phyloP scores from a whole-genome alignment of 1,284 basidiomycete genomes.

The Lentinula novae-zelandiae region DNA sequence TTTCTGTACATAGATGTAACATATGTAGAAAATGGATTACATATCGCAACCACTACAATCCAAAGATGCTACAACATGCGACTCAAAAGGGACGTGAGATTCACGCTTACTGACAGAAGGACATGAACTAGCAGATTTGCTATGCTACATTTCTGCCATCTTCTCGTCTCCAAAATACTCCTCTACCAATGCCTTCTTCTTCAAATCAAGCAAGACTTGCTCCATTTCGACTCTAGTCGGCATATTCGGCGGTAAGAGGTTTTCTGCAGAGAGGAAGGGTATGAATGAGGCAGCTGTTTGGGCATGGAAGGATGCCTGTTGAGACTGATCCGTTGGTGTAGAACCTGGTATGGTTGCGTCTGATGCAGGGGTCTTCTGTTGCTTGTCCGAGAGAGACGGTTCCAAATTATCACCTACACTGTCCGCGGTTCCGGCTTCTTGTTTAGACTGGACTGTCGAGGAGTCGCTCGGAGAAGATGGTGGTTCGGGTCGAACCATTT shows the following conservation, averaged over 20 bases:
- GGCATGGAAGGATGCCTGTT: constrained; percentile 41
- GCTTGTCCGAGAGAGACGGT: constrained; percentile 38
- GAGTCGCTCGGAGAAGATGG: constrained; percentile 19
- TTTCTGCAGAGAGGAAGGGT: constrained; percentile 69
- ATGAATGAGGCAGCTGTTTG: constrained; percentile 67
- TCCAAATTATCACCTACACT: constrained; percentile 41
- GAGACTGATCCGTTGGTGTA: constrained; percentile 24
- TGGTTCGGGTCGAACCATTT: constrained; percentile 42
- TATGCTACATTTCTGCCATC: constrained; percentile 9
- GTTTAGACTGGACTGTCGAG: constrained; percentile 35
- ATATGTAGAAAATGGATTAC: too few species aligned
- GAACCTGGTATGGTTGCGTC: constrained; percentile 13
- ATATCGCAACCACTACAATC: too few species aligned
- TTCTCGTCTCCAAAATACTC: constrained; percentile 55
- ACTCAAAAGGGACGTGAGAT: not conserved
- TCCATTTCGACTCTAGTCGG: constrained; percentile 81
- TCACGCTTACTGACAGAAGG: not conserved
- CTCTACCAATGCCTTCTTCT: constrained; percentile 82
- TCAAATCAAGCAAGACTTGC: constrained; percentile 66
- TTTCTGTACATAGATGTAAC: too few species aligned
- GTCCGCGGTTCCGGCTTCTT: constrained; percentile 37
- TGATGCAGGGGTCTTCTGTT: constrained; percentile 30
- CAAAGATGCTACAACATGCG: too few species aligned
- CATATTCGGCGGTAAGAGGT: constrained; percentile 72
- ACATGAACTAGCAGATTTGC: not conserved